Conservation (phyloP, 352 stramenopile species). For the Phytophthora agathidicida region DNA sequence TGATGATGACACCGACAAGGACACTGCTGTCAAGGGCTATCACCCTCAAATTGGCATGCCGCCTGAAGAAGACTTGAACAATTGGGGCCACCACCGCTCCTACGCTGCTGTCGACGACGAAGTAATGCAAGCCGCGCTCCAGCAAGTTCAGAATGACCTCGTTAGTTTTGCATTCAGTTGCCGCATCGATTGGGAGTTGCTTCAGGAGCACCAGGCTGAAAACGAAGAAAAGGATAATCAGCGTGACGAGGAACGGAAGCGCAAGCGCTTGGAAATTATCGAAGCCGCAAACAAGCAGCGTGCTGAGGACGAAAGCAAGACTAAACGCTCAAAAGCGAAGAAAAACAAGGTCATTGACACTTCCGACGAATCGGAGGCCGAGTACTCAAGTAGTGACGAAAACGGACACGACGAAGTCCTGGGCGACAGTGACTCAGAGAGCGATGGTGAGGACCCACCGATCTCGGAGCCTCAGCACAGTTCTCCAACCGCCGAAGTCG, state of each 20-base stretch:
- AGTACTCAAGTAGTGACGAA: conserved; percentile 44
- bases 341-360: conserved; percentile 42
- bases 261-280: conserved; percentile 71
- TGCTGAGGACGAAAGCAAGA: conserved; percentile 35
- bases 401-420: conserved; percentile 35
- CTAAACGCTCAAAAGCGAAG: conserved; percentile 33
- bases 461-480: background rate
- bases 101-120: conserved; percentile 97
- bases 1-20: conserved; percentile 21
- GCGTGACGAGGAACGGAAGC: conserved; percentile 78
- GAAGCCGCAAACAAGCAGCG: conserved; percentile 44
- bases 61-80: conserved; percentile 97
- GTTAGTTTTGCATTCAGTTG: conserved; percentile 97
- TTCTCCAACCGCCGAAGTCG: conserved; percentile 11
- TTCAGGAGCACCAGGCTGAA: conserved; percentile 88
- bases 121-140: conserved; percentile 93
- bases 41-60: conserved; percentile 92
- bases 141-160: conserved; percentile 50
- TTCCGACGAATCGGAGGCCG: conserved; percentile 56
- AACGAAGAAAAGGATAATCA: conserved; percentile 78
- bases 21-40: conserved; percentile 60
- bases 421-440: conserved; percentile 31
- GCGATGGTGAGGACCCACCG: conserved; percentile 32
- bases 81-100: conserved; percentile 96
- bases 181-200: conserved; percentile 94